Evolutionary conservation across 768 basidiomycete genomes (phyloP), one percentile per base, ranked within the genome.

Genomic region (Amanita phalloides): DNA sequence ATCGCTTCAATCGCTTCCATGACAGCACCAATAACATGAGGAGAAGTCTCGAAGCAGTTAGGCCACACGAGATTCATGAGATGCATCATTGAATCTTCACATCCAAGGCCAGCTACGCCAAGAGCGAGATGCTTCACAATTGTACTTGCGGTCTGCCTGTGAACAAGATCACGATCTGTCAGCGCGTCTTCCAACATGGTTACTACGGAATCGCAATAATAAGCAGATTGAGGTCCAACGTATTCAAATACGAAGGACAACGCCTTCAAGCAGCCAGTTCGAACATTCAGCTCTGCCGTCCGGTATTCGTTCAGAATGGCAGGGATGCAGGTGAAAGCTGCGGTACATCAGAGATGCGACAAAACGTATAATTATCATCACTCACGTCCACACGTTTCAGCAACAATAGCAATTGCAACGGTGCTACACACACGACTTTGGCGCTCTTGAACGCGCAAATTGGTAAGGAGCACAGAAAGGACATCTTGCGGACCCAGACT

Each of bases 231-330:
- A 45, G 82, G 90, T 2, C 96, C 96, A 57, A 98, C 94, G 62
- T 99, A 99, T 76, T 98, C 96, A 64, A 98, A 99, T 49, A 99
- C 90, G 76, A 98, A 99, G 1, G 96, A 94, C 17, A 99, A 76
- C 1, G 96, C 95, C 67, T 98, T 99, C 56, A 99, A 75, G 78
- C 96, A 99, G 54, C 96, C 96, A 2, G 95, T 99, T 49, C 96
- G 88, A 45, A 99, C 96, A 67, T 99, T 99, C 56, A 99, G 78
- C 63, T 99, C 96, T 1, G 94, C 92, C 4, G 95, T 98, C 48
- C 95, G 86, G 67, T 98, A 99, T 64, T 99, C 96, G 70, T 96
- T 97, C 30, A 99, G 77, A 60, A 99, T 96, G 13, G 95, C 96
- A 2, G 96, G 96, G 53, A 99, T 97, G 67, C 95, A 98, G 0